Conservation (phyloP, 352 stramenopile genomes). For the Thraustotheca clavata region DNA sequence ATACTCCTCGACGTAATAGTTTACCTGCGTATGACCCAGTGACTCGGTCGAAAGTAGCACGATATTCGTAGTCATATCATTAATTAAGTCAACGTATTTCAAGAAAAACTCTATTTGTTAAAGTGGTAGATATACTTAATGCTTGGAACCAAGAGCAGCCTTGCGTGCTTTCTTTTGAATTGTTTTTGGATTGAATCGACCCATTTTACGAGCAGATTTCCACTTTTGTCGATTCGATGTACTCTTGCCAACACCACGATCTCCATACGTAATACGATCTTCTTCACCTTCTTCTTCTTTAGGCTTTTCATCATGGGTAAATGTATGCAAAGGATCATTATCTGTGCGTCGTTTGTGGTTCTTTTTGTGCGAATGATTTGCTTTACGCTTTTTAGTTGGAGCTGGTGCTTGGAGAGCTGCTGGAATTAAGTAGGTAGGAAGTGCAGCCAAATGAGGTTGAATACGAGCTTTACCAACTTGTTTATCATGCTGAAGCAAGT, state of each 20-base stretch:
- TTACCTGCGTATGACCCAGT: not conserved
- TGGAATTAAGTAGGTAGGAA: slow-evolving; percentile 98
- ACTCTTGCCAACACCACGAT: slow-evolving; percentile 88
- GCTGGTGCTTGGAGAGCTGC: slow-evolving; percentile 86
- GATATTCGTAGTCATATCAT: not conserved
- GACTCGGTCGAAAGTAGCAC: not conserved
- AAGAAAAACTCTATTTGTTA: not conserved
- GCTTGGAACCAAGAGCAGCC: slow-evolving; percentile 16
- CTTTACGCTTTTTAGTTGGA: slow-evolving; percentile 73
- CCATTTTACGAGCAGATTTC: slow-evolving; percentile 83
- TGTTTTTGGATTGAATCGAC: slow-evolving; percentile 89
- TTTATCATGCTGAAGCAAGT: slow-evolving; percentile 96
- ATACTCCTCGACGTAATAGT: no score
- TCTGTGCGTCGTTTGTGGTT: slow-evolving; percentile 81
- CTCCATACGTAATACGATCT: slow-evolving; percentile 83
- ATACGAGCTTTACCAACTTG: slow-evolving; percentile 89
- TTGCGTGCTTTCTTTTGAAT: slow-evolving; percentile 61
- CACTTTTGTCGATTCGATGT: slow-evolving; percentile 92
- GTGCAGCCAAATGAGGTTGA: slow-evolving; percentile 90
- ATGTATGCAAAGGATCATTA: slow-evolving; percentile 97
- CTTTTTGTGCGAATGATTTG: slow-evolving; percentile 35
- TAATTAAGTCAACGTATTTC: not conserved
- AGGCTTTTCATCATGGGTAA: slow-evolving; percentile 44
- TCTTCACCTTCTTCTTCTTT: slow-evolving; percentile 38
- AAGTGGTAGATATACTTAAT: slow-evolving; percentile 9